phyloP scores from a whole-genome alignment of 257 asterid species.

The Eustoma russellianum region DNA sequence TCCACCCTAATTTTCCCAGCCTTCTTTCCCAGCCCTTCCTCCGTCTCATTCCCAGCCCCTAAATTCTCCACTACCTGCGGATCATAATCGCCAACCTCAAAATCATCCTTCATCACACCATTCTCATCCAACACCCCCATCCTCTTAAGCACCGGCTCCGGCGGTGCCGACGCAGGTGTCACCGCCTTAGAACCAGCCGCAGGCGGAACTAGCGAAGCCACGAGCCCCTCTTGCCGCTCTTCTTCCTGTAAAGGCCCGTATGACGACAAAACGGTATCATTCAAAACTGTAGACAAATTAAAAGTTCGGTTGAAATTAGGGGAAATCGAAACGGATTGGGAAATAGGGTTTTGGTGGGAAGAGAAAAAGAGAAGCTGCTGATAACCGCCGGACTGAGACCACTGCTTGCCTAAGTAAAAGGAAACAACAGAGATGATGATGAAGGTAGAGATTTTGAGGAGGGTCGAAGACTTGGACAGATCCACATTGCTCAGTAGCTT shows the following conservation, averaged over 20 bases:
- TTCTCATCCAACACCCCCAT: slow-evolving; percentile 87
- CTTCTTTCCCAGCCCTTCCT: slow-evolving; percentile 13
- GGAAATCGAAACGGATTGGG: slow-evolving; percentile 27
- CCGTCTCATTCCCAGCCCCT: slow-evolving; percentile 45
- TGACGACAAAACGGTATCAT: not conserved
- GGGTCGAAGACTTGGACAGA: slow-evolving; percentile 35
- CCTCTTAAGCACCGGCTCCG: slow-evolving; percentile 51
- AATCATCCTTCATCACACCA: slow-evolving; percentile 68
- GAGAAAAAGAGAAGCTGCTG: slow-evolving; percentile 61
- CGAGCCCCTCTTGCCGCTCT: too few species aligned
- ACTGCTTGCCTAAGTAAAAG: slow-evolving; percentile 65
- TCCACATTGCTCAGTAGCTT: slow-evolving; percentile 36
- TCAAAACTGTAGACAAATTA: not conserved
- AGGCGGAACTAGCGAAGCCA: not conserved
- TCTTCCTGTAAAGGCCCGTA: too few species aligned
- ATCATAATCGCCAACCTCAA: slow-evolving; percentile 73
- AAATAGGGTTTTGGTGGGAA: slow-evolving; percentile 24
- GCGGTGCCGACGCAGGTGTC: slow-evolving; percentile 13
- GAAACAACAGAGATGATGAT: slow-evolving; percentile 36
- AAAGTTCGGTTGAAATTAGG: slow-evolving; percentile 37
- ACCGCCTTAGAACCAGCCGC: not conserved
- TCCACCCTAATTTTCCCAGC: slow-evolving; percentile 33
- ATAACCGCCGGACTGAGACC: slow-evolving; percentile 32
- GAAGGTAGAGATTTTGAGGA: slow-evolving; percentile 35
- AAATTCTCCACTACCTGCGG: slow-evolving; percentile 52